These are phyloP conservation scores for Aspergillus egyptiacus DNA, from an alignment of 495 filamentous ascomycete genomes.

Conservation along the genomic window DNA sequence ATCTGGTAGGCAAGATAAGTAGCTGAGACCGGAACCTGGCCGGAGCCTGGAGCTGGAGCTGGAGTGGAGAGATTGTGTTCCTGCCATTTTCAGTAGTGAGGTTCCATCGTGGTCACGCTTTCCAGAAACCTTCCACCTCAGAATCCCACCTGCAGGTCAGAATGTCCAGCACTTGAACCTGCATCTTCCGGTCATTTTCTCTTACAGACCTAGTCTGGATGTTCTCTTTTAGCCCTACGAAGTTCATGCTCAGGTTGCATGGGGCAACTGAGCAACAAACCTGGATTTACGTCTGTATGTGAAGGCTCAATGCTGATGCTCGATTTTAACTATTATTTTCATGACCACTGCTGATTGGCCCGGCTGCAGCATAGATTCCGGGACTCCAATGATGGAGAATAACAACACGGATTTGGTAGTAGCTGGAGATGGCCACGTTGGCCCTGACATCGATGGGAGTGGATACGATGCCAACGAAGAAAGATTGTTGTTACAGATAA, in stretches of 20 bases:
- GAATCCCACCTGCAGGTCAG: no score
- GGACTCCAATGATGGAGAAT: not conserved
- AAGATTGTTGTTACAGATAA: constrained; percentile 19
- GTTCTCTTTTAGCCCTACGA: no score
- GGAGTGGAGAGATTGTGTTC: not conserved
- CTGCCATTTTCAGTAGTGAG: not conserved
- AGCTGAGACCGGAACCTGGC: no score
- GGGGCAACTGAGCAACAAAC: not conserved
- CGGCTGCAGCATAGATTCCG: not conserved
- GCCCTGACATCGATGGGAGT: not conserved
- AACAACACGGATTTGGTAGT: not conserved
- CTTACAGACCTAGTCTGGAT: not conserved
- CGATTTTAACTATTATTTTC: not conserved
- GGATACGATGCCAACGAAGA: constrained; percentile 18
- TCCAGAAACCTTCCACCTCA: not conserved
- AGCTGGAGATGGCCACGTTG: not conserved
- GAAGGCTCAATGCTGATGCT: no score
- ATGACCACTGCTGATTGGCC: not conserved
- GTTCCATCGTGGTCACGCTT: not conserved
- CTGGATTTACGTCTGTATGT: not conserved
- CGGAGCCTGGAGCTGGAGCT: not conserved
- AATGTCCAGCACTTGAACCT: no score
- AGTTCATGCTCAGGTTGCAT: no score
- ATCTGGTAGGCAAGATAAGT: not conserved
- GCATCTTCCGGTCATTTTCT: not conserved